Evolutionary conservation across 768 basidiomycete genomes (phyloP).

Genomic region (Pisolithus microcarpus): DNA sequence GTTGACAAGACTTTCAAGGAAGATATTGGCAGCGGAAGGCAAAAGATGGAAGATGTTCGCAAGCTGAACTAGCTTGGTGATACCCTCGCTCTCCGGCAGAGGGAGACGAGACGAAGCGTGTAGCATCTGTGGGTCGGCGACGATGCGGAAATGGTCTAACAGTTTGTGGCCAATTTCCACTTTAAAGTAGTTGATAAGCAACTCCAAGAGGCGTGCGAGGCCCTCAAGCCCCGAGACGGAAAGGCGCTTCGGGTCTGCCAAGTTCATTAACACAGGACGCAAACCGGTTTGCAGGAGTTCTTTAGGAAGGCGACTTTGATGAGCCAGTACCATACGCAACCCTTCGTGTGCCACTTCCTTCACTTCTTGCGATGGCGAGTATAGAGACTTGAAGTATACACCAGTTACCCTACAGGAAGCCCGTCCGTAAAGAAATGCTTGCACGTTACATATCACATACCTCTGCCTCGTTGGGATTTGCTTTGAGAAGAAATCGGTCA

Average conservation of each 20-base stretch:
- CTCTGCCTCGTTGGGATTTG: constrained; percentile 81
- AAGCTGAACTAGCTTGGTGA: constrained; percentile 88
- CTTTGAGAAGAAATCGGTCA: constrained; percentile 87
- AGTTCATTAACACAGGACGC: constrained; percentile 94
- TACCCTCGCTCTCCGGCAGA: constrained; percentile 80
- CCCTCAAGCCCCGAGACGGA: constrained; percentile 91
- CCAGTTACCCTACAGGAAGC: constrained; percentile 64
- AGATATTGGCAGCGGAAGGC: constrained; percentile 88
- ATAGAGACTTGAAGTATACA: constrained; percentile 97
- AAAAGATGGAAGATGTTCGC: constrained; percentile 97
- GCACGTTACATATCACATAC: constrained; percentile 33
- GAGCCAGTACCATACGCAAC: constrained; percentile 77
- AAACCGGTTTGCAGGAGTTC: constrained; percentile 93
- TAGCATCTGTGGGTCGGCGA: constrained; percentile 85
- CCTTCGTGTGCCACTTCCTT: constrained; percentile 96
- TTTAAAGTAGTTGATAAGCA: constrained; percentile 98
- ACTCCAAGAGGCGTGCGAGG: constrained; percentile 84
- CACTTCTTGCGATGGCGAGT: constrained; percentile 83
- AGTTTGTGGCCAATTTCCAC: constrained; percentile 98
- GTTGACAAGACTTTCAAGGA: constrained; percentile 81
- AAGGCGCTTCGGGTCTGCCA: constrained; percentile 91
- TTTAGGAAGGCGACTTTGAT: constrained; percentile 88
- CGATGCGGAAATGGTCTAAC: constrained; percentile 88
- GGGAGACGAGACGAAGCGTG: constrained; percentile 73
- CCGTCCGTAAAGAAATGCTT: constrained; percentile 2